Base-by-base conservation (phyloP, 169 alveolate genomes). In the Amoebophrya sp. region DNA sequence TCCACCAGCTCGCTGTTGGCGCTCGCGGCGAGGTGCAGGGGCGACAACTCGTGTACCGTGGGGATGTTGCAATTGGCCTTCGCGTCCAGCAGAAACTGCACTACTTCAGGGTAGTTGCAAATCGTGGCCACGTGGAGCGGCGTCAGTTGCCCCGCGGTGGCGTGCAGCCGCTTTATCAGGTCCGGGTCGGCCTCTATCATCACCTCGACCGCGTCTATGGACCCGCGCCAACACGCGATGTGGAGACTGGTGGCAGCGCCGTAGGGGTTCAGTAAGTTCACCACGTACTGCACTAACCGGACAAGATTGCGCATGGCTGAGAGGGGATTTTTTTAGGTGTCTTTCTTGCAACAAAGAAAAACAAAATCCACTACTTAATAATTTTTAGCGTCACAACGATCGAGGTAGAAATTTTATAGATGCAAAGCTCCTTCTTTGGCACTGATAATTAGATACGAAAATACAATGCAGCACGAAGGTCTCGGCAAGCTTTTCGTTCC, bases 141-240 rank as follows among this genome's bases (percentile, higher is more conserved):
- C 83, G 83, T 66, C 32, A 66, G 83, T n/a, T 66, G 83, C 35
- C 83, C 83, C 83, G 83, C 83, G 10, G 83, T 66, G 38, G 83
- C 83, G 83, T 66, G 83, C 83, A 66, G 35, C 83, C 83, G 83
- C 83, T 66, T 66, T 18, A 66, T 66, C 83, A 66, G 35, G 35
- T 66, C 83, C 7, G 83, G 83, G 83, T 66, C 83, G 83, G 38
- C 35, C 32, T 66, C 83, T 2, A 66, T 66, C 83, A 66, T 66
- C 35, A 66, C 83, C 35, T 66, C 83, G 1, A 66, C 83, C 10
- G 83, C 83, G 35, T 66, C 83, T 7, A 66, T 66, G 29, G 83
- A 66, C 39, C 83, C 83, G 29, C 83, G 83, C 83, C 83, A 66
- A 66, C 83, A 66, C 83, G 83, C 83, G 83, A 66, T 66, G 83